Evolutionary conservation across 805 yeast genomes (phyloP).

Genomic region (Candida alai): DNA sequence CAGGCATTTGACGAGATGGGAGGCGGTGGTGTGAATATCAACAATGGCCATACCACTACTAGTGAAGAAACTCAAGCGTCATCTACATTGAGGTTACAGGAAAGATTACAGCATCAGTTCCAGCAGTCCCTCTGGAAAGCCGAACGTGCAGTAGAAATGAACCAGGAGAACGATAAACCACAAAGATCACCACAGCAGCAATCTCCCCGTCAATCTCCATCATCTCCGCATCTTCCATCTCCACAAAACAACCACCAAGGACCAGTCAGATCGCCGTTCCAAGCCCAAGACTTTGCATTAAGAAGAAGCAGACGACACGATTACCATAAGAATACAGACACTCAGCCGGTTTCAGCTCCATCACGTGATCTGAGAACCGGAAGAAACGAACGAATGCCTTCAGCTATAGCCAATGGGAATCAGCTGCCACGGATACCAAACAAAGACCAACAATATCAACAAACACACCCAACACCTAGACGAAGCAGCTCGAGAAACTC

Average conservation of each 20-base stretch:
- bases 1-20: slow-evolving; percentile 35
- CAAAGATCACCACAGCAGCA: neutral
- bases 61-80: slow-evolving; percentile 4
- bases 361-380: slow-evolving; percentile 1
- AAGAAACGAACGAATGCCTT: neutral
- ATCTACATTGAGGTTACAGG: slow-evolving; percentile 10
- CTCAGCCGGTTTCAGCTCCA: slow-evolving; percentile 9
- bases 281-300: slow-evolving; percentile 24
- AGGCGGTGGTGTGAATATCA: neutral
- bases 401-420: no score
- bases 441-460: no score
- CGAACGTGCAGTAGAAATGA: slow-evolving; percentile 24
- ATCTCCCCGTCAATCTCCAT: neutral
- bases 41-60: no score
- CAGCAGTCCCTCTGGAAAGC: slow-evolving; percentile 12
- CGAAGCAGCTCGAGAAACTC: slow-evolving; percentile 16
- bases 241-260: neutral
- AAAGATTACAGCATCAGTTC: slow-evolving; percentile 16
- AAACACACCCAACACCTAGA: slow-evolving; percentile 1
- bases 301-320: slow-evolving; percentile 38
- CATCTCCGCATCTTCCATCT: neutral
- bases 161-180: slow-evolving; percentile 49
- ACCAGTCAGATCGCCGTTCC: neutral
- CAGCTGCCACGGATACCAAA: no score
- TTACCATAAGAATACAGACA: slow-evolving; percentile 27